Conservation (phyloP, 306 rosid species). For the Vigna nakashimae region DNA sequence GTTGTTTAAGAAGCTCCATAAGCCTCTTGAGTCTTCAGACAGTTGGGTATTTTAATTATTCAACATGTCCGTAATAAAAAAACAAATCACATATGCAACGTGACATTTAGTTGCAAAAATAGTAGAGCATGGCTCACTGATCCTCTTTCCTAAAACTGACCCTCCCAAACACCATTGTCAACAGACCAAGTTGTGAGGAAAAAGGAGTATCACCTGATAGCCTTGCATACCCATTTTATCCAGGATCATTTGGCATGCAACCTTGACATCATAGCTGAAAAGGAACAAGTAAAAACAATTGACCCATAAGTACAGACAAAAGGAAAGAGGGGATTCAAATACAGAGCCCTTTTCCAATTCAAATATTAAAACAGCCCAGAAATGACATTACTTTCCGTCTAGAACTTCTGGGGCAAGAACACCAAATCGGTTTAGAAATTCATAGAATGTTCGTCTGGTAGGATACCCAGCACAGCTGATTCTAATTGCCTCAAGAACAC, state of each 20-base stretch:
- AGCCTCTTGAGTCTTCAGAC: constrained; percentile 20
- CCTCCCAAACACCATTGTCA: constrained; percentile 35
- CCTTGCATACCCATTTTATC: constrained; percentile 94
- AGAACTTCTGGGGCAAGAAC: constrained; percentile 97
- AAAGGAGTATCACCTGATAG: constrained; percentile 81
- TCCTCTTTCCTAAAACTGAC: constrained; percentile 35
- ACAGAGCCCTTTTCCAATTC: constrained; percentile 15
- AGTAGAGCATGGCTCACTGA: constrained; percentile 20
- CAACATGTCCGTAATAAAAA: constrained; percentile 12
- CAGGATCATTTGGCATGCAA: constrained; percentile 87
- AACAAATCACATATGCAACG: constrained; percentile 8
- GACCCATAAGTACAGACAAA: constrained; percentile 19
- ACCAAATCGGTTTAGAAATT: constrained; percentile 95
- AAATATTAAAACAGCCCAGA: constrained; percentile 31
- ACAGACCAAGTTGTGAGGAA: constrained; percentile 40
- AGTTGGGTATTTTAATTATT: constrained; percentile 20
- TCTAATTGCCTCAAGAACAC: constrained; percentile 99
- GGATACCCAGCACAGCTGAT: constrained; percentile 99
- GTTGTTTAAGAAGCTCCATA: constrained; percentile 32
- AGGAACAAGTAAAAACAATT: constrained; percentile 39
- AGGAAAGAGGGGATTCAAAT: constrained; percentile 5
- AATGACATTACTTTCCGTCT: constrained; percentile 84
- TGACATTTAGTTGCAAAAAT: constrained; percentile 21
- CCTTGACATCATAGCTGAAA: constrained; percentile 93
- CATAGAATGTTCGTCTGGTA: constrained; percentile 93